Evolutionary conservation across 2,329 filamentous ascomycete genomes (phyloP), one percentile per base, ranked within the genome.

Genomic region (Neoscytalidium dimidiatum): DNA sequence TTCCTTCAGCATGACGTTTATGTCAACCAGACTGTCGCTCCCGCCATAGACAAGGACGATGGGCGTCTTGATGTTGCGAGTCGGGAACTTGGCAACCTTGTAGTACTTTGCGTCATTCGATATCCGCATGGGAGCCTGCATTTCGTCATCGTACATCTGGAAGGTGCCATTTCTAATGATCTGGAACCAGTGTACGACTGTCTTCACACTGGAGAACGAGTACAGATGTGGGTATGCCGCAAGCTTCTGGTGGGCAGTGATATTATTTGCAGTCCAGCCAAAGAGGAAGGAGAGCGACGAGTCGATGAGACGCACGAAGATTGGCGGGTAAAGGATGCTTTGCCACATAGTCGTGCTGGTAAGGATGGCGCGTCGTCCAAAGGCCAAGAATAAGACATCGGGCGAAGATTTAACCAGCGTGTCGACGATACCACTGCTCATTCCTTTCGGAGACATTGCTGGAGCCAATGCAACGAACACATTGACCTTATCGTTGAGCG

Each of bases 131-230:
- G 90, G 90, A 29, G 90, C 89, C 65, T 93, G 91, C 0, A 95
- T 86, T 71, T 98, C 94, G 74, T 99, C 95, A 74, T 99, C 95
- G 77, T 94, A 98, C 92, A 99, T 97, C 78, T 99, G 95, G 77
- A 99, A 98, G 28, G 88, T 93, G 72, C 92, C 92, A 72, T 94
- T 97, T 69, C 95, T 90, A 72, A 99, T 99, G 74, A 99, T 97
- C 75, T 99, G 95, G 77, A 99, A 99, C 95, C 95, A 99, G 75
- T 99, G 95, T 0, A 99, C 95, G 8, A 99, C 93, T 21, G 90
- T 94, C 79, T 99, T 99, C 65, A 93, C 97, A 75, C 92, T 96
- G 0, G 94, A 97, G 76, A 94, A 98, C 0, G 94, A 97, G 81
- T 97, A 99, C 0, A 99, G 82, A 80, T 99, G 95, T 9, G 94